A percentile compares a stretch with the other conserved stretches of the same genome.
Evolutionary conservation across 1,284 basidiomycete species (phyloP).

Genomic region (Nidula niveotomentosa): DNA sequence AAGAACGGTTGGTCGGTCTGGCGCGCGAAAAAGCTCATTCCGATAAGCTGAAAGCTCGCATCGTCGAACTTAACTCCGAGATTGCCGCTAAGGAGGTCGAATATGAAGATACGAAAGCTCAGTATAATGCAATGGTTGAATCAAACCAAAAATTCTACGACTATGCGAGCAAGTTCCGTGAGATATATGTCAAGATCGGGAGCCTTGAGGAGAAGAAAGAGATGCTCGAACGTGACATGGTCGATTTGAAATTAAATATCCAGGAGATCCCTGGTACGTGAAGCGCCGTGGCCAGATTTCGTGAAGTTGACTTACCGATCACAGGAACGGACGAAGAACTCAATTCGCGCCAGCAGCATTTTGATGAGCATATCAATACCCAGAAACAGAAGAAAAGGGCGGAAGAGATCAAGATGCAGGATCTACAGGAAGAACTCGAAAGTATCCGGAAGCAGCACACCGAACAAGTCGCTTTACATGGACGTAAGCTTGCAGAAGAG

Average conservation of each 20-base stretch:
- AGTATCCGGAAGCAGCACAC: slow-evolving; percentile 56
- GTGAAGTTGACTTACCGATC: slow-evolving; percentile 6
- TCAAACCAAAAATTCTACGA: slow-evolving; percentile 86
- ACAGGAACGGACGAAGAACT: slow-evolving; percentile 82
- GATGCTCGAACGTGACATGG: slow-evolving; percentile 53
- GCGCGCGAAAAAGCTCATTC: slow-evolving; percentile 86
- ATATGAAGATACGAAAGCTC: slow-evolving; percentile 68
- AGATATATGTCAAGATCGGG: slow-evolving; percentile 78
- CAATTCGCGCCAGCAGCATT: slow-evolving; percentile 65
- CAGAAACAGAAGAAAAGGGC: slow-evolving; percentile 50
- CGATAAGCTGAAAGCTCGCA: slow-evolving; percentile 76
- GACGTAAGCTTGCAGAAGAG: slow-evolving; percentile 62
- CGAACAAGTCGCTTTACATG: slow-evolving; percentile 57
- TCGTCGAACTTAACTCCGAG: slow-evolving; percentile 60
- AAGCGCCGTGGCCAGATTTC: not conserved
- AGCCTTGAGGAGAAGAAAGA: slow-evolving; percentile 65
- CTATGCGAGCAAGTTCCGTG: slow-evolving; percentile 81
- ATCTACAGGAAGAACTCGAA: slow-evolving; percentile 62
- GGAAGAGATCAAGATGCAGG: slow-evolving; percentile 52
- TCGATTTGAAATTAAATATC: slow-evolving; percentile 67
- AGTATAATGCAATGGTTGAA: slow-evolving; percentile 67
- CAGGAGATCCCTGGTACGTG: slow-evolving; percentile 69
- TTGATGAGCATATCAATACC: slow-evolving; percentile 62
- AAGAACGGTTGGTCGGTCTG: slow-evolving; percentile 82
- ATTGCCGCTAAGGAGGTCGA: slow-evolving; percentile 77